phyloP scores from a whole-genome alignment of 495 filamentous ascomycete species.

The Tricharina praecox region DNA sequence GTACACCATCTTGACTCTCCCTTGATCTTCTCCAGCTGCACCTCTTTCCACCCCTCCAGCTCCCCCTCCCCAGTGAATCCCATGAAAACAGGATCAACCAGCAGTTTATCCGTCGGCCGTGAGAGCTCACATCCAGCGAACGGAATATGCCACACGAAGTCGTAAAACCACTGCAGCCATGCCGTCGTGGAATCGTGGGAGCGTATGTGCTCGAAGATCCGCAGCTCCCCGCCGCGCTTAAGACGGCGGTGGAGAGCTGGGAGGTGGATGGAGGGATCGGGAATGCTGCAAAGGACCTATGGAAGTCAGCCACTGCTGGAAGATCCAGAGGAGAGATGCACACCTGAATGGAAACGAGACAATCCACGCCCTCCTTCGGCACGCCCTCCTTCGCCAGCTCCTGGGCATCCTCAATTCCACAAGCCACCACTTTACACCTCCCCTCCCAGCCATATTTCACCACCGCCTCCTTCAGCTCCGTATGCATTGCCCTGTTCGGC shows the following conservation, averaged over 20 bases:
- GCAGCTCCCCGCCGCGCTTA: conserved; percentile 9
- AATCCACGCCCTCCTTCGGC: conserved; percentile 10
- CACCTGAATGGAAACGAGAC: conserved; percentile 8
- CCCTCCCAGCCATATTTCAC: conserved; percentile 7
- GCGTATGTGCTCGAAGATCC: conserved; percentile 9
- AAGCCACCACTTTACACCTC: conserved; percentile 4
- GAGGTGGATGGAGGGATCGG: conserved; percentile 1
- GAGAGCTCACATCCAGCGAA: conserved; percentile 9
- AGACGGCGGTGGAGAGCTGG: background rate
- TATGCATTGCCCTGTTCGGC: conserved; percentile 6
- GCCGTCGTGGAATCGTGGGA: conserved; percentile 2
- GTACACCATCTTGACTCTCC: conserved; percentile 5
- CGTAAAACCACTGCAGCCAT: conserved; percentile 10
- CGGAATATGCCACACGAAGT: conserved; percentile 8
- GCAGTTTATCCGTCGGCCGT: conserved; percentile 7
- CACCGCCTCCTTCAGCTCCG: conserved; percentile 2
- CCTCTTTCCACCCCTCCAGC: conserved; percentile 5
- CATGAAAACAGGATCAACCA: conserved; percentile 8
- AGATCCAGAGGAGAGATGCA: background rate
- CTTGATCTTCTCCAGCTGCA: conserved; percentile 9
- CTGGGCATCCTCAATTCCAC: conserved; percentile 12
- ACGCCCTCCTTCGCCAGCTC: conserved; percentile 7
- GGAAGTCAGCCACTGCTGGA: background rate
- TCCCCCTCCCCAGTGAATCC: conserved; percentile 7
- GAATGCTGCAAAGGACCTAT: conserved; percentile 10